Conservation (phyloP, 2,329 filamentous ascomycete genomes). For the Seiridium cupressi region DNA sequence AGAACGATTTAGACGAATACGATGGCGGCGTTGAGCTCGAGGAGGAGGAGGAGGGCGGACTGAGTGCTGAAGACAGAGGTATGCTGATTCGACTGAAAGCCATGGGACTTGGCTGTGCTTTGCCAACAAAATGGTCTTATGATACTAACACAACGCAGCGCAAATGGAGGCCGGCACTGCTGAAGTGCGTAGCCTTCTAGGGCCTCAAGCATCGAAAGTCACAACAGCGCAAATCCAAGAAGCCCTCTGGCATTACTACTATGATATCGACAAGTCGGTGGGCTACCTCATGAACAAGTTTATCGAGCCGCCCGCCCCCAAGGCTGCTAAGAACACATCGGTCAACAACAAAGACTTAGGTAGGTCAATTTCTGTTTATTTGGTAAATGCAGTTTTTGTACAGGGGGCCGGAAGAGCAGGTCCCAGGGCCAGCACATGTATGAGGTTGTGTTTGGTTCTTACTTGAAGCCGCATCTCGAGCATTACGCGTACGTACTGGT, state of each 20-base stretch:
- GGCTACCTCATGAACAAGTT: slow-evolving; percentile 72
- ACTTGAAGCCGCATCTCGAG: neutral
- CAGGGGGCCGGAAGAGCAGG: slow-evolving; percentile 8
- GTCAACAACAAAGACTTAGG: slow-evolving; percentile 39
- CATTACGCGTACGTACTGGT: neutral
- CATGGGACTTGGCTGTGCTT: neutral
- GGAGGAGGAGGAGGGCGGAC: slow-evolving; percentile 42
- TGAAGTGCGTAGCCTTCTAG: slow-evolving; percentile 66
- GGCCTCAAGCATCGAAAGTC: slow-evolving; percentile 54
- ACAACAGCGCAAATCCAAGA: slow-evolving; percentile 74
- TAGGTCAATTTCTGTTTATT: slow-evolving; percentile 34
- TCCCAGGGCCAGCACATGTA: neutral
- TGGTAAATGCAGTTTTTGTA: neutral
- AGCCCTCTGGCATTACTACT: slow-evolving; percentile 93
- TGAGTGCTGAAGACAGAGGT: slow-evolving; percentile 34
- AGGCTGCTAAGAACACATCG: slow-evolving; percentile 34
- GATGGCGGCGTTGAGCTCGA: slow-evolving; percentile 40
- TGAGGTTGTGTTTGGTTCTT: neutral
- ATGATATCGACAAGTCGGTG: slow-evolving; percentile 83
- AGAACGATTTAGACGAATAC: slow-evolving; percentile 50
- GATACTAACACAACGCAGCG: slow-evolving; percentile 14
- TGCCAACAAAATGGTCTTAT: neutral
- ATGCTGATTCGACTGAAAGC: neutral
- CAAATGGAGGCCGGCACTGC: slow-evolving; percentile 63
- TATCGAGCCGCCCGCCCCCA: slow-evolving; percentile 39